These are phyloP conservation scores for Ettlia oleoabundans DNA, from an alignment of 139 green algal species.

Conservation along the genomic window DNA sequence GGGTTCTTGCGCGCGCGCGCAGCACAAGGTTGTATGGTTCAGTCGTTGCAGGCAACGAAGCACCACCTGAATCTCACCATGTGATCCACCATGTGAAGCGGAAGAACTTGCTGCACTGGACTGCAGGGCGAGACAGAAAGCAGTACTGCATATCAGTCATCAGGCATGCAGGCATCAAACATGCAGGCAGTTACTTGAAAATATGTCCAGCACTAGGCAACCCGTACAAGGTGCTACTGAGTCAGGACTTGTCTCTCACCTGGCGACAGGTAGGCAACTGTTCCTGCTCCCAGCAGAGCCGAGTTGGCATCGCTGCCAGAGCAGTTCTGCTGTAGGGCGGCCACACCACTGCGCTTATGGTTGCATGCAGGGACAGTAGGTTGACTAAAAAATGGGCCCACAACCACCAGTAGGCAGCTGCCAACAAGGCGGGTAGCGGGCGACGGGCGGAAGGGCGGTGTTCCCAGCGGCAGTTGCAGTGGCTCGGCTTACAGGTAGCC, in stretches of 20 bases:
- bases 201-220: background rate
- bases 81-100: conserved; percentile 28
- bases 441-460: too few species aligned
- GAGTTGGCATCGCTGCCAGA: background rate
- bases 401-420: background rate
- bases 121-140: background rate
- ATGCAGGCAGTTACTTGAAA: background rate
- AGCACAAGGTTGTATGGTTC: too few species aligned
- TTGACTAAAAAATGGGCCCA: background rate
- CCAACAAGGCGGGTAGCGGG: background rate
- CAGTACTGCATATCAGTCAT: background rate
- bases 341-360: background rate
- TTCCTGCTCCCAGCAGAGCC: background rate
- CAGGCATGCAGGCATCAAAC: too few species aligned
- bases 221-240: background rate
- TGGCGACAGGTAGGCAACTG: conserved; percentile 15
- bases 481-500: too few species aligned
- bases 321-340: conserved; percentile 21
- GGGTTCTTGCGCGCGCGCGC: too few species aligned
- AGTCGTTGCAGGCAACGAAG: too few species aligned
- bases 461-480: background rate
- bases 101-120: conserved; percentile 19
- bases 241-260: background rate
- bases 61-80: background rate
- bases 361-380: background rate